A percentile compares a stretch with the other conserved stretches of the same genome.
These are phyloP conservation scores for Ilex paraguariensis DNA, from an alignment of 305 asterid species.

Conservation along the genomic window DNA sequence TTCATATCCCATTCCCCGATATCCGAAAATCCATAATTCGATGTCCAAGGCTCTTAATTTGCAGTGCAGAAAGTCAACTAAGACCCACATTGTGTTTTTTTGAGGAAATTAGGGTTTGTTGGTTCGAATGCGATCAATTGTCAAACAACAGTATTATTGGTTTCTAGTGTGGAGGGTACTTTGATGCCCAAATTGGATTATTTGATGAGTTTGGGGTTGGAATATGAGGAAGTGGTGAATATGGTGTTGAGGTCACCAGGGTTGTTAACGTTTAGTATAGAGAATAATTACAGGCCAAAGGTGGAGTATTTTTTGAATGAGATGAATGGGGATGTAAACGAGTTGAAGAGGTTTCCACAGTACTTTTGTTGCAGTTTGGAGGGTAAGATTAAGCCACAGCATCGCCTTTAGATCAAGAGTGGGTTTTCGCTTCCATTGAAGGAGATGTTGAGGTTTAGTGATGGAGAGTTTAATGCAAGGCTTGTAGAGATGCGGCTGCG, in stretches of 20 bases:
- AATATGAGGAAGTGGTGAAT: conserved; percentile 40
- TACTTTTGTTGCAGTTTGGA: conserved; percentile 77
- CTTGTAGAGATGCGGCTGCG: conserved; percentile 54
- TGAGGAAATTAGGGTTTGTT: conserved; percentile 50
- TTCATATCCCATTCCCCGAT: conserved; percentile 48
- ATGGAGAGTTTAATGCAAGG: conserved; percentile 57
- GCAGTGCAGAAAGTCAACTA: conserved; percentile 43
- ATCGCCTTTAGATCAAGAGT: conserved; percentile 46
- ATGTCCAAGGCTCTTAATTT: conserved; percentile 65
- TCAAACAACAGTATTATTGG: conserved; percentile 64
- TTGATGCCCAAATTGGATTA: conserved; percentile 61
- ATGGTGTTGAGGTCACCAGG: conserved; percentile 89
- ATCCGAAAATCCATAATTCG: conserved; percentile 44
- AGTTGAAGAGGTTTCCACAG: conserved; percentile 80
- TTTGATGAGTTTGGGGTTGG: conserved; percentile 53
- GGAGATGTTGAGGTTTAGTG: conserved; percentile 81
- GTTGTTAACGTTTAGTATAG: conserved; percentile 75
- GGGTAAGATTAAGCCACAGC: conserved; percentile 66
- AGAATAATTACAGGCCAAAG: conserved; percentile 71
- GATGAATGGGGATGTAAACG: conserved; percentile 64
- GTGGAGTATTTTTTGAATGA: conserved; percentile 57
- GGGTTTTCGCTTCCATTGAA: conserved; percentile 36
- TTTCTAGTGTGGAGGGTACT: conserved; percentile 65
- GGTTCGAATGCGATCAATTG: conserved; percentile 44
- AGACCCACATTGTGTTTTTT: conserved; percentile 49